Percentiles rank a stretch among this genome's conserved stretches.
Evolutionary conservation across 148 eudicot species (phyloP).

Genomic region (Talinum fruticosum): DNA sequence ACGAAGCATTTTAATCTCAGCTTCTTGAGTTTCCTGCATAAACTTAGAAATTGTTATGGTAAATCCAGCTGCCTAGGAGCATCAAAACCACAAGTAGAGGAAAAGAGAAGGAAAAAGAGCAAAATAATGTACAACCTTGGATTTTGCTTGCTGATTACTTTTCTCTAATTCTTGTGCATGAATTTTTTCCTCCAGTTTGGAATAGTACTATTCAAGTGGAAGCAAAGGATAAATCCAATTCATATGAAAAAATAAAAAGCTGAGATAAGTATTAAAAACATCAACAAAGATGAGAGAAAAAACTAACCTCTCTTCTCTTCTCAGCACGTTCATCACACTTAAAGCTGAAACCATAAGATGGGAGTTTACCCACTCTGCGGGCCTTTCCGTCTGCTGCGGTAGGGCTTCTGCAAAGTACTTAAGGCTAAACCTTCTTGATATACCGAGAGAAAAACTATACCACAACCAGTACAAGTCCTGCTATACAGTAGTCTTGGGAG

Average conservation of each 20-base stretch:
- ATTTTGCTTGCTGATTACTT: slow-evolving; percentile 63
- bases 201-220: slow-evolving; percentile 49
- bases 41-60: background rate
- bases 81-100: background rate
- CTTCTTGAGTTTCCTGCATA: slow-evolving; percentile 78
- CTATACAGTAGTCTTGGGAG: background rate
- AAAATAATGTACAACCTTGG: slow-evolving; percentile 57
- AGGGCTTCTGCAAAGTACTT: slow-evolving; percentile 54
- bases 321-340: slow-evolving; percentile 93
- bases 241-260: background rate
- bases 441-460: slow-evolving; percentile 11
- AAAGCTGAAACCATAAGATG: slow-evolving; percentile 73
- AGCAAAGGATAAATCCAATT: slow-evolving; percentile 2
- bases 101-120: too few relatives aligned
- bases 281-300: background rate
- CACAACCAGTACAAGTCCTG: background rate
- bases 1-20: slow-evolving; percentile 71
- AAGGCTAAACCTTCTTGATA: slow-evolving; percentile 42
- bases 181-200: slow-evolving; percentile 86
- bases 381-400: slow-evolving; percentile 46
- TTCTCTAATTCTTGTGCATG: slow-evolving; percentile 85
- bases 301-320: slow-evolving; percentile 83
- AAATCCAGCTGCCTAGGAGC: background rate
- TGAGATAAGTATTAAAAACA: background rate
- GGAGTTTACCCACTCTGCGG: slow-evolving; percentile 64